Percentiles rank a stretch among this genome's conserved stretches.
These are phyloP conservation scores for Camelina neglecta DNA, from an alignment of 345 rosid genomes.

Conservation along the genomic window DNA sequence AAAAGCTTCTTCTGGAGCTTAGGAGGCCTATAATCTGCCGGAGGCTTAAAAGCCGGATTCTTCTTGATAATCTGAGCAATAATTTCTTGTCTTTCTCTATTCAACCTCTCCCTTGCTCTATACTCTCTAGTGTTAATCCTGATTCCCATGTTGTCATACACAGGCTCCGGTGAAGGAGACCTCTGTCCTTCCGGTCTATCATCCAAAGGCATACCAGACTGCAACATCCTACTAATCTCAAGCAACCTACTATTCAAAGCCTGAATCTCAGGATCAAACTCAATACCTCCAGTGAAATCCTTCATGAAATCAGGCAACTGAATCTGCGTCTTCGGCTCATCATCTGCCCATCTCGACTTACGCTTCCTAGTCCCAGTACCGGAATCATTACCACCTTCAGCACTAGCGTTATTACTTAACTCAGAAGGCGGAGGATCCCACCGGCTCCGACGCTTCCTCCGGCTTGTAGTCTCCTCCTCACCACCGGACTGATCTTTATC, in stretches of 20 bases:
- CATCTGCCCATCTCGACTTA: constrained; percentile 93
- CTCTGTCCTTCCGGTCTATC: constrained; percentile 92
- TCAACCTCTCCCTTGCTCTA: constrained; percentile 87
- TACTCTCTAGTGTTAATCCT: constrained; percentile 89
- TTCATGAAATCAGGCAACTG: constrained; percentile 95
- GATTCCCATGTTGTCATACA: constrained; percentile 93
- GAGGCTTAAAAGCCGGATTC: constrained; percentile 96
- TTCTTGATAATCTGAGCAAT: constrained; percentile 86
- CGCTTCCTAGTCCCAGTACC: constrained; percentile 70
- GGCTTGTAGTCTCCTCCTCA: constrained; percentile 83
- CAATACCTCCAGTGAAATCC: constrained; percentile 89
- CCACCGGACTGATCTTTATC: constrained; percentile 78
- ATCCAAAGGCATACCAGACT: constrained; percentile 79
- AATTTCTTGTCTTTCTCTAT: constrained; percentile 88
- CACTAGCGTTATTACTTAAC: constrained; percentile 39
- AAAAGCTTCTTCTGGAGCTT: constrained; percentile 97
- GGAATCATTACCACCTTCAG: constrained; percentile 48
- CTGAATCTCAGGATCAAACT: constrained; percentile 92
- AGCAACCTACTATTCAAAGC: constrained; percentile 81
- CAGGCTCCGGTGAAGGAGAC: constrained; percentile 96
- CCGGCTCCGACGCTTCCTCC: constrained; percentile 79
- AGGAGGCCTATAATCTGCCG: constrained; percentile 94
- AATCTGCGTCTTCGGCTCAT: constrained; percentile 82
- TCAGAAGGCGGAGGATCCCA: constrained; percentile 79
- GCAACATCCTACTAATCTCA: constrained; percentile 82